Conservation (phyloP, 2,329 filamentous ascomycete species). For the Trichoderma citrinoviride region DNA sequence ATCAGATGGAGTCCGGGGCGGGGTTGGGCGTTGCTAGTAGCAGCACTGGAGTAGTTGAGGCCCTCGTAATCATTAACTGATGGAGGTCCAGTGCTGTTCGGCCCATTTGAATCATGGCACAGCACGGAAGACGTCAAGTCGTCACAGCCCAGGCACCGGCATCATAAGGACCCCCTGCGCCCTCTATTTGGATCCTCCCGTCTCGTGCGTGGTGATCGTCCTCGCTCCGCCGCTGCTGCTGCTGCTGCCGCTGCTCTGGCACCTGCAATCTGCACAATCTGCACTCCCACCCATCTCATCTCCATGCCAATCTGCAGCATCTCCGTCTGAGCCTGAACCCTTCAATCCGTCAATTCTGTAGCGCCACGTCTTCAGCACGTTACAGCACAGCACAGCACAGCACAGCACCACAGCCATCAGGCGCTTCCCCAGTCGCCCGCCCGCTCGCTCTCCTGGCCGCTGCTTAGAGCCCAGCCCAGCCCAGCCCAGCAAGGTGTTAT, state of each 20-base stretch:
- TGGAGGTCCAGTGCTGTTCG: too few relatives aligned
- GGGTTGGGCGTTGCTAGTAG: background rate
- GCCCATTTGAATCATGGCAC: too few relatives aligned
- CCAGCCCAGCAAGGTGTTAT: constrained; percentile 8
- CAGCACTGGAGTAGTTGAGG: too few relatives aligned
- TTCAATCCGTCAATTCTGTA: background rate
- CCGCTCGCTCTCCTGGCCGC: background rate
- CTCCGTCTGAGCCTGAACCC: background rate
- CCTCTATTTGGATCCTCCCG: too few relatives aligned
- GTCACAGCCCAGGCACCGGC: too few relatives aligned
- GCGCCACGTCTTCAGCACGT: constrained; percentile 9
- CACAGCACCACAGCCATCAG: background rate
- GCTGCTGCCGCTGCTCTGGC: background rate
- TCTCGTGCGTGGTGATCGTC: too few relatives aligned
- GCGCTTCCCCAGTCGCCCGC: background rate
- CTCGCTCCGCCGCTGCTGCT: background rate
- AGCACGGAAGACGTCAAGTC: too few relatives aligned
- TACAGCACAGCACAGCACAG: background rate
- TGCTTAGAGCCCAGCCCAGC: background rate
- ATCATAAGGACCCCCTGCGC: too few relatives aligned
- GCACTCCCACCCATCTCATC: too few relatives aligned
- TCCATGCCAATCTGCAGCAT: background rate
- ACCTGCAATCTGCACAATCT: background rate
- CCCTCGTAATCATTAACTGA: background rate
- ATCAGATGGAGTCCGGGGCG: background rate